Conservation (phyloP, 2,329 filamentous ascomycete species). For the Arthrobotrys entomopaga region DNA sequence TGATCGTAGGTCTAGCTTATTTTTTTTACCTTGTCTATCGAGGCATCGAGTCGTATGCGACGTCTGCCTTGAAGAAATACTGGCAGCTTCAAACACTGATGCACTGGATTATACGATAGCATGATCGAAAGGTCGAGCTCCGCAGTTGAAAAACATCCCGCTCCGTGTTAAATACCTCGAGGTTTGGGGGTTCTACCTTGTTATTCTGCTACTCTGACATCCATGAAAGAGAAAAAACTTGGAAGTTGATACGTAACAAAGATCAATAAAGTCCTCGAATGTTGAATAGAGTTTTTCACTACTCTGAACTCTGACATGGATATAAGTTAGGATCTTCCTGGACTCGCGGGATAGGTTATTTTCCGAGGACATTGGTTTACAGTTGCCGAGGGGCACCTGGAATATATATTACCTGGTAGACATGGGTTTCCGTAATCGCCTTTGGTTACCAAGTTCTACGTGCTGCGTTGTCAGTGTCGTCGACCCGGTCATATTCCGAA, state of each 20-base stretch:
- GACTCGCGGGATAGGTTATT: constrained; percentile 48
- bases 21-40: neutral
- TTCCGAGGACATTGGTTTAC: constrained; percentile 41
- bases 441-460: constrained; percentile 7
- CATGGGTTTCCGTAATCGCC: constrained; percentile 11
- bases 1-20: neutral
- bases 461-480: constrained; percentile 30
- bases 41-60: neutral
- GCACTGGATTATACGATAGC: constrained; percentile 2
- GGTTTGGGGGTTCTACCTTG: constrained; percentile 30
- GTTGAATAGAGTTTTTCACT: constrained; percentile 1
- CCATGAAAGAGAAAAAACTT: constrained; percentile 1
- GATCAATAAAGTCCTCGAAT: too few relatives aligned
- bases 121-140: constrained; percentile 29
- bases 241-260: constrained; percentile 31
- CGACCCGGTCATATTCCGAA: constrained; percentile 29
- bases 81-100: constrained; percentile 16
- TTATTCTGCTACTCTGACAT: constrained; percentile 28
- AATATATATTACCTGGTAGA: constrained; percentile 14
- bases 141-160: constrained; percentile 34
- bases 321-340: constrained; percentile 28
- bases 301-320: constrained; percentile 24
- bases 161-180: constrained; percentile 36
- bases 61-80: constrained; percentile 31
- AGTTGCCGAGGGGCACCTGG: neutral